Base-by-base conservation (phyloP, 768 basidiomycete species). In the Phaeotremella skinneri region DNA sequence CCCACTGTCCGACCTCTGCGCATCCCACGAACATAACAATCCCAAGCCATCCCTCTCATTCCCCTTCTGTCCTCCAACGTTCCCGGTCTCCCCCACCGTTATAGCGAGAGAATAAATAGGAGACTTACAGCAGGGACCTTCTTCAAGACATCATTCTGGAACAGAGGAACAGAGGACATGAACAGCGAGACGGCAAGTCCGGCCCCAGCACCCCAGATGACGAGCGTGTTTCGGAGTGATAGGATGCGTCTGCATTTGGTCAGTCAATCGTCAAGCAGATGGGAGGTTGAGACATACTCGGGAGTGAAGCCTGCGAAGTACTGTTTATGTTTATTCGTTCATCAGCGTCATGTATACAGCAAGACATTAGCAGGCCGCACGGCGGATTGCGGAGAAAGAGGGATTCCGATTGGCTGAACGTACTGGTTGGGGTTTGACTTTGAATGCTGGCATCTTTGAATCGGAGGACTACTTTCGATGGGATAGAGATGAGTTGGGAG, bases 141-240 rank as follows among this genome's bases (percentile, higher is more conserved):
- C 53, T 64, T 67, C 62, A 75, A 56, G 17, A 75, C 68, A 59
- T 75, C 74, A 52, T 70, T 69, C 59, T 71, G 60, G 68, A 66
- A 75, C 26, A 75, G 56, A 23, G 74, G 74, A 17, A 75, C 68
- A 41, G 63, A 63, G 54, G 61, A 61, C 47, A 73, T 57, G 60
- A 72, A 73, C 17, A 75, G 62, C 17, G 69, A 64, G 7, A 75
- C 71, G 42, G 66, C 69, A 6, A 54, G 56, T 21, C 63, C 74
- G 39, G 62, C 67, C 13, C 62, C 69, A 16, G 59, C 62, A 32
- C 72, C 74, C 74, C 74, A 75, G 43, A 71, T 48, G 14, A 55
- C 47, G 16, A 71, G 54, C 5, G 68, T 50, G 21, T 48, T 50
- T 25, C 61, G 54, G 56, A 60, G 70, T 14, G 61, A 48, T 26